phyloP scores from a whole-genome alignment of 129 eudicot species.

The Sambucus nigra region DNA sequence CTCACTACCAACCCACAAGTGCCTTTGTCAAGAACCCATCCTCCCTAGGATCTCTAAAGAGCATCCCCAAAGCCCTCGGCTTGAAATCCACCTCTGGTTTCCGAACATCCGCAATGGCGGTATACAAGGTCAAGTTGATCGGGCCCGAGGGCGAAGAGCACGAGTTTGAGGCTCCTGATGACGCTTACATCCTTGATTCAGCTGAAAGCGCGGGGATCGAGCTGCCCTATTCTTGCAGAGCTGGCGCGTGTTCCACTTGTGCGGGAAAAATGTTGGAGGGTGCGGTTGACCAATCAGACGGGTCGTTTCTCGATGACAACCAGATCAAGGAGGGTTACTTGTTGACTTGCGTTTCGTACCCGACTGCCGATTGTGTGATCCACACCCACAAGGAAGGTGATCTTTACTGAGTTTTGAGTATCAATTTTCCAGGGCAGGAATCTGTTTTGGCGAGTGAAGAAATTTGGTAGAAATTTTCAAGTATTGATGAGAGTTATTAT shows the following conservation, averaged over 20 bases:
- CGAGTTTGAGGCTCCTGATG: slow-evolving; percentile 84
- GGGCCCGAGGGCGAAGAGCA: slow-evolving; percentile 60
- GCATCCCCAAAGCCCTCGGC: slow-evolving; percentile 45
- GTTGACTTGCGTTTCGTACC: slow-evolving; percentile 86
- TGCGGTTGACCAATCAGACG: slow-evolving; percentile 79
- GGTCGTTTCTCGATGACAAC: slow-evolving; percentile 73
- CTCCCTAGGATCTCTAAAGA: slow-evolving; percentile 41
- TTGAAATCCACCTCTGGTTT: slow-evolving; percentile 38
- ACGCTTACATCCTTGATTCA: slow-evolving; percentile 69
- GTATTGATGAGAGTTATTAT: not conserved
- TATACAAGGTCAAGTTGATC: slow-evolving; percentile 64
- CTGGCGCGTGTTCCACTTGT: slow-evolving; percentile 97
- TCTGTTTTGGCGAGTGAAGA: not conserved
- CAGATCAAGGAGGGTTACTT: slow-evolving; percentile 64
- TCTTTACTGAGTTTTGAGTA: slow-evolving; percentile 47
- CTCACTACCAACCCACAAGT: slow-evolving; percentile 13
- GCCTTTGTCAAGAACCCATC: slow-evolving; percentile 34
- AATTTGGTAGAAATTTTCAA: not conserved
- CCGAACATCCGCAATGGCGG: slow-evolving; percentile 54
- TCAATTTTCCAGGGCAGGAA: too few species aligned
- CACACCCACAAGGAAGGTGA: slow-evolving; percentile 90
- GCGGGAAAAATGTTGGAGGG: slow-evolving; percentile 68
- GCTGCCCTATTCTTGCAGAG: slow-evolving; percentile 91
- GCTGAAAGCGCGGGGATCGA: slow-evolving; percentile 85
- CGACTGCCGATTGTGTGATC: slow-evolving; percentile 81